Evolutionary conservation across 2,329 filamentous ascomycete genomes (phyloP), one percentile per base, ranked within the genome.

Genomic region (Rhytidhysteron rufulum): DNA sequence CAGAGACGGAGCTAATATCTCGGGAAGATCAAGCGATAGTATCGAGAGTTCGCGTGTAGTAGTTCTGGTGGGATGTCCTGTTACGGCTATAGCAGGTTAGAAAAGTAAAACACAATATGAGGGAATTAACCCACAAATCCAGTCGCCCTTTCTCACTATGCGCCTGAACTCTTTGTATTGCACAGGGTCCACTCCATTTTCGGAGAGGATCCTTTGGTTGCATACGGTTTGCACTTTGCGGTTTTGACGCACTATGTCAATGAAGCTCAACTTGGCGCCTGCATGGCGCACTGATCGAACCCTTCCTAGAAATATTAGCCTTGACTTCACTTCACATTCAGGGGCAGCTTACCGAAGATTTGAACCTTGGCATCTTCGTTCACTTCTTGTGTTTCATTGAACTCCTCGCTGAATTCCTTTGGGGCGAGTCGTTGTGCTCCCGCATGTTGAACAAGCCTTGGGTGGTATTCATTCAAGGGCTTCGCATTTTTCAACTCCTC

Each of bases 261-360:
- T 65, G 65, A 98, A 98, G 48, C 88, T 73, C 53, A 98, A 80
- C 66, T 86, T 88, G 53, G 80, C 83, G 50, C 90, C 83, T 40
- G 81, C 77, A 34, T 79, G 73, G 47, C 88, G 85, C 58, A 86
- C 78, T 34, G 82, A 82, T 55, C 77, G 74, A 48, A 95, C 75
- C 60, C 88, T 88, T 65, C 89, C 88, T 83, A 71, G 60, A 60
- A 41, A 47, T 39, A 49, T 67, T 50, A 67, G 53, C 45, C 40
- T 20, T 29, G 18, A 21, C 11, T 27, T 17, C 27, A n/a, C 20
- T 5, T 18, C 35, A 21, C 15, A 32, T 17, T 8, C 13, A 17
- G 16, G 19, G 25, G 9, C 15, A 13, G 31, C 56, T 39, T 65
- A 66, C 63, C 63, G 37, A 65, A 53, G 5, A 66, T 56, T 22